phyloP scores from a whole-genome alignment of 2,329 filamentous ascomycete species.

The Neocatenulostroma microsporum region DNA sequence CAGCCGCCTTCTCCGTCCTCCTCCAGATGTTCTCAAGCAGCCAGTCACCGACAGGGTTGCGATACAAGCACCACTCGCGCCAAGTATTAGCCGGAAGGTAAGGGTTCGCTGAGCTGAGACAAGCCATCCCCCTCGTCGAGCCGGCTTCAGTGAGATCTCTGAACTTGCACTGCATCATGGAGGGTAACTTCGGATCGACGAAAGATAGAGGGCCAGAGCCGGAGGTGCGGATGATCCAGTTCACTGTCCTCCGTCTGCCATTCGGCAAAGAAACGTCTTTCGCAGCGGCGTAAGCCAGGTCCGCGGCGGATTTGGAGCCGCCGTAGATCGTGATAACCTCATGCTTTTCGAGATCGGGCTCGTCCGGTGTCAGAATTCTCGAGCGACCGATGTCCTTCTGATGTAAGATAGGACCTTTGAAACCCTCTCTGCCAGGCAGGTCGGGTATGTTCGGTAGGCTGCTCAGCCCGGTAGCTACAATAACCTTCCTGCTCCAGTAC shows the following conservation, averaged over 20 bases:
- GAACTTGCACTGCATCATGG: constrained; percentile 2
- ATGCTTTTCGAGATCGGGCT: constrained; percentile 9
- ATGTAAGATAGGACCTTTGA: constrained; percentile 21
- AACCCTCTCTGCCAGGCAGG: constrained; percentile 22
- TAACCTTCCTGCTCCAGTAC: constrained; percentile 7
- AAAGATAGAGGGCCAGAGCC: constrained; percentile 22
- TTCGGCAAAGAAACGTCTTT: constrained; percentile 26
- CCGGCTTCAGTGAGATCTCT: constrained; percentile 1
- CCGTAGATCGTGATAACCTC: constrained; percentile 29
- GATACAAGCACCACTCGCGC: constrained; percentile 2
- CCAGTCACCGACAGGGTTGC: not conserved
- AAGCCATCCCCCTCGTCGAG: not conserved
- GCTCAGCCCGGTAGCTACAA: constrained; percentile 22
- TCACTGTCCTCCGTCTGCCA: constrained; percentile 23
- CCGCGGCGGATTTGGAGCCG: constrained; percentile 33
- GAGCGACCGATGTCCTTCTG: constrained; percentile 29
- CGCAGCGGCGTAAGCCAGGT: constrained; percentile 30
- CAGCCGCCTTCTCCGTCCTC: not conserved
- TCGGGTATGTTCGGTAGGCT: constrained; percentile 25
- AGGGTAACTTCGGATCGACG: constrained; percentile 1
- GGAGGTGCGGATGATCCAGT: constrained; percentile 31
- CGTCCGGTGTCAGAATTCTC: constrained; percentile 14
- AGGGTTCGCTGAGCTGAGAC: constrained; percentile 4
- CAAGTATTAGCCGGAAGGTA: constrained; percentile 4
- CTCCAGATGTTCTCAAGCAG: constrained; percentile 6